phyloP scores from a whole-genome alignment of 106 monocot species.

The Dendrobium huoshanense region DNA sequence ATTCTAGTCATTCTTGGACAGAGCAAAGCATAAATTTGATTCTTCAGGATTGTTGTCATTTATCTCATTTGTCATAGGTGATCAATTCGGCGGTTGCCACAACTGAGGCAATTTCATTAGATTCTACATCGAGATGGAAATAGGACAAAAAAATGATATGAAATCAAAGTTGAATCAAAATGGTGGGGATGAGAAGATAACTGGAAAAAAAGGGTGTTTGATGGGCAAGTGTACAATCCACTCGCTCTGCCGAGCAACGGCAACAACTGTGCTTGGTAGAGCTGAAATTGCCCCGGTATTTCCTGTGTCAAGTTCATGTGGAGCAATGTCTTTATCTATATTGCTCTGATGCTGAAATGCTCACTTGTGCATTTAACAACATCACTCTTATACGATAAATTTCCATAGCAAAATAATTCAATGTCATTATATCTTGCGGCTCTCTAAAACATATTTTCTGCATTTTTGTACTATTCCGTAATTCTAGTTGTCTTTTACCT shows the following conservation, averaged over 20 bases:
- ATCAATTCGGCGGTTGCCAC: slow-evolving; percentile 85
- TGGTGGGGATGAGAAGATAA: no score
- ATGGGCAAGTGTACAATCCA: no score
- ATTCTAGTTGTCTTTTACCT: background rate
- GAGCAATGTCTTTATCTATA: background rate
- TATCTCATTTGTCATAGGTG: slow-evolving; percentile 79
- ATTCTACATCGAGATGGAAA: no score
- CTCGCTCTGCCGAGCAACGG: no score
- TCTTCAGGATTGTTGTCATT: slow-evolving; percentile 72
- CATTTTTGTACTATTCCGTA: background rate
- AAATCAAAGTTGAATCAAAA: no score
- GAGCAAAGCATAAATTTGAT: slow-evolving; percentile 69
- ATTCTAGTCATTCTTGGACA: slow-evolving; percentile 92
- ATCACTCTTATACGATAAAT: background rate
- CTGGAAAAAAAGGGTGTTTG: no score
- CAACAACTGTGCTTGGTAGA: background rate
- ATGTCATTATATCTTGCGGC: background rate
- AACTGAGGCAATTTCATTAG: slow-evolving; percentile 33
- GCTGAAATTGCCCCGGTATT: background rate
- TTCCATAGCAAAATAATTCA: background rate
- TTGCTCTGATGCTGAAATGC: background rate
- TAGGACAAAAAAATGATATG: no score
- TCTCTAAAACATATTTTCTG: background rate
- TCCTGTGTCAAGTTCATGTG: background rate
- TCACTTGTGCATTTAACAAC: background rate